These are phyloP conservation scores for Leavenworthia alabamica DNA, from an alignment of 345 rosid genomes.

Conservation along the genomic window DNA sequence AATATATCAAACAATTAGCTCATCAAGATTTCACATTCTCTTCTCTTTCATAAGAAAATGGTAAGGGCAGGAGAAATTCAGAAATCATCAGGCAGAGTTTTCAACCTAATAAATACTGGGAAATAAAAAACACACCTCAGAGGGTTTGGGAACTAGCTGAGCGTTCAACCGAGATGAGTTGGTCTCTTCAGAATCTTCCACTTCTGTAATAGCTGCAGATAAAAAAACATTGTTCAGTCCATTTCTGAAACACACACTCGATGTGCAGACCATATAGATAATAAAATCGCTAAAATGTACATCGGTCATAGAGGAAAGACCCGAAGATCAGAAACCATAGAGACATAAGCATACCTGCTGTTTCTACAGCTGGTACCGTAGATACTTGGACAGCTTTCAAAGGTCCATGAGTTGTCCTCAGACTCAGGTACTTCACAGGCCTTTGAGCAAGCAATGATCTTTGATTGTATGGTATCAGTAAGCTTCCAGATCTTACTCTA, in stretches of 20 bases:
- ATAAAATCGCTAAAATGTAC: not conserved
- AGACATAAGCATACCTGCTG: constrained; percentile 17
- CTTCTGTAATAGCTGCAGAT: constrained; percentile 27
- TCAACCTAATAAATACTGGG: not conserved
- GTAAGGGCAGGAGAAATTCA: not conserved
- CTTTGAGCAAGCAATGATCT: constrained; percentile 11
- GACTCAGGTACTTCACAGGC: constrained; percentile 16
- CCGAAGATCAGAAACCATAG: not conserved
- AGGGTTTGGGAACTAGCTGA: constrained; percentile 51
- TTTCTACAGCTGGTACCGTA: constrained; percentile 19
- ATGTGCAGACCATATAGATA: not conserved
- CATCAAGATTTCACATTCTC: not conserved
- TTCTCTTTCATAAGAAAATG: not conserved
- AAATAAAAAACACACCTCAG: constrained; percentile 44
- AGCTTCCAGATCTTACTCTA: constrained; percentile 20
- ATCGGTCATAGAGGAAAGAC: not conserved
- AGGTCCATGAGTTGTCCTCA: constrained; percentile 8
- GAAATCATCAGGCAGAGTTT: not conserved
- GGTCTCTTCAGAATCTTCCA: constrained; percentile 27
- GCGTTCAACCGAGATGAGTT: constrained; percentile 38
- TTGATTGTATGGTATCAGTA: constrained; percentile 12
- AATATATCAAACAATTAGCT: not conserved
- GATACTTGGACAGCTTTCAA: constrained; percentile 24
- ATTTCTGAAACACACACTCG: not conserved
- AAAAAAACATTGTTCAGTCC: not conserved